Percentiles rank a stretch among this genome's conserved stretches.
Evolutionary conservation across 306 rosid species (phyloP).

Genomic region (Acacia melanoxylon): DNA sequence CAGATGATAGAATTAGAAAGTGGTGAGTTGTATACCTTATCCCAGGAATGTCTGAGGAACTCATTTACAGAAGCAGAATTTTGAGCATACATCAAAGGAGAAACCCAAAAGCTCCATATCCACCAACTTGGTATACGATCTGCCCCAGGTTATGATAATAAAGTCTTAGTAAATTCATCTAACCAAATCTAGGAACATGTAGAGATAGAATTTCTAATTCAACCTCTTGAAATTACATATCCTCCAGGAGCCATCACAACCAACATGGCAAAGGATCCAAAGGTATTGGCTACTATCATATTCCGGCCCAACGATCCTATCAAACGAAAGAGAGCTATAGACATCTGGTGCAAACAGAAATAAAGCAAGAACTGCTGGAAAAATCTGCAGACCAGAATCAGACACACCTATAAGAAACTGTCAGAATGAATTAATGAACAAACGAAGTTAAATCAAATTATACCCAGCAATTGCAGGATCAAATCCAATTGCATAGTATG

Average conservation of each 20-base stretch:
- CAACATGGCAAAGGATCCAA: constrained; percentile 99
- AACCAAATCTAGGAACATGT: constrained; percentile 18
- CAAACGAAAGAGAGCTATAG: constrained; percentile 85
- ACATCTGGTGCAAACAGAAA: constrained; percentile 96
- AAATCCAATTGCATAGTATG: constrained; percentile 88
- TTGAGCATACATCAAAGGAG: constrained; percentile 99
- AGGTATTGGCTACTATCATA: constrained; percentile 95
- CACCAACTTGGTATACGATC: constrained; percentile 93
- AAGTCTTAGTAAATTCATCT: constrained; percentile 60
- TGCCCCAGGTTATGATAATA: constrained; percentile 49
- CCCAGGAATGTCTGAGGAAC: constrained; percentile 96
- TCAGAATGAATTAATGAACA: constrained; percentile 17
- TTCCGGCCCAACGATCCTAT: constrained; percentile 98
- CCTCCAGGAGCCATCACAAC: constrained; percentile 99
- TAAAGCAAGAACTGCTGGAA: constrained; percentile 73
- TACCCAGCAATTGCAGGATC: constrained; percentile 89
- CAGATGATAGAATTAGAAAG: not conserved
- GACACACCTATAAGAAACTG: constrained; percentile 28
- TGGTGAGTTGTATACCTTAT: constrained; percentile 53
- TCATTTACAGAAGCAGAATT: constrained; percentile 94
- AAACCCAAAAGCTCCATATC: constrained; percentile 99
- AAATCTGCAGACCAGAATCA: constrained; percentile 63
- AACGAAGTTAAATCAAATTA: constrained; percentile 2
- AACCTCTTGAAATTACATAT: constrained; percentile 87
- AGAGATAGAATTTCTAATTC: constrained; percentile 26